Evolutionary conservation across 805 yeast species (phyloP), one percentile per base, ranked within the genome.

Genomic region (Saturnispora besseyi): DNA sequence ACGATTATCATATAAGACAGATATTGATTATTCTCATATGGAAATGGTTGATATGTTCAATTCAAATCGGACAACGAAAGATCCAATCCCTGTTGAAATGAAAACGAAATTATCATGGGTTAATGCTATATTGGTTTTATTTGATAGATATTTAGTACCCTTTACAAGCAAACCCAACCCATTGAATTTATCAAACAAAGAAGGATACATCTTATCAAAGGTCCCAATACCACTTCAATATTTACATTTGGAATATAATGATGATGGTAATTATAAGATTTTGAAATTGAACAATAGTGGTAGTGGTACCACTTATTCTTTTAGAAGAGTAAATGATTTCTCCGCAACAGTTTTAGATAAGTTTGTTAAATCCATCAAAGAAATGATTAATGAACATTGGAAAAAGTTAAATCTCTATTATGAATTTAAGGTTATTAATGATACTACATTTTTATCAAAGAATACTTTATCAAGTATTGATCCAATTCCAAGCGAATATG

Each of bases 51-150:
- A 65, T 54, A 53, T 65, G 45, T 64, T 64, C 49, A 54, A 60
- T 42, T 51, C 55, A 6, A 49, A 57, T 15, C 54, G 69, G 45
- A 57, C 56, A 31, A 49, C 60, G 3, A 54, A 61, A 24, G 59
- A 56, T 21, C 62, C 64, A 4, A 41, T 65, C 2, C 59, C 57
- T 4, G 32, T 61, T 12, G 55, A 57, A 38, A 50, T 59, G 22
- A 55, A 55, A 41, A 44, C 51, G 4, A 50, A 55, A 30, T 61
- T 71, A 37, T 70, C 75, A 2, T 67, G 75, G 56, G 76, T 73
- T 55, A 65, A 69, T 50, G 66, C 75, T 28, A 60, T 69, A 22
- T 60, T 76, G 33, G 70, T 69, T 46, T 69, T 73, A 26, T 68
- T 74, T 56, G 69, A 65, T 53, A 63, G 63, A 42, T 64, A 61